Evolutionary conservation across 1,139 yeast species (phyloP).

Genomic region (Geotrichum citri-aurantii): DNA sequence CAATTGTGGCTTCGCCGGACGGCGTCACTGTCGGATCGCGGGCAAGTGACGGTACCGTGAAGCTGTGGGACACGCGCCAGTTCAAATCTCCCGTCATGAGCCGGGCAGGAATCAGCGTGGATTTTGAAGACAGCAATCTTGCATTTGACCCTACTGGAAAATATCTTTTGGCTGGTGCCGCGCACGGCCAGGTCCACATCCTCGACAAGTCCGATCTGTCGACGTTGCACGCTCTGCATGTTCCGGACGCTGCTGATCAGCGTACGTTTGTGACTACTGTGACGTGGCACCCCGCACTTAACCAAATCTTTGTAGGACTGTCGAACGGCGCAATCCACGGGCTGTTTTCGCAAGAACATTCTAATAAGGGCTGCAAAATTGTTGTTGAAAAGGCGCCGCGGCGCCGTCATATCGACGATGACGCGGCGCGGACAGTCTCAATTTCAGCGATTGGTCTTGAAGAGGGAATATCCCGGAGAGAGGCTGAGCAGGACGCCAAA

Average conservation of each 20-base stretch:
- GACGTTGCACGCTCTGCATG: slow-evolving; percentile 26
- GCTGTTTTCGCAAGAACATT: slow-evolving; percentile 35
- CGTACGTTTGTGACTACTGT: slow-evolving; percentile 26
- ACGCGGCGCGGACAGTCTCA: slow-evolving; percentile 29
- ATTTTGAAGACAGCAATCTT: slow-evolving; percentile 25
- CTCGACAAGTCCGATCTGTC: slow-evolving; percentile 37
- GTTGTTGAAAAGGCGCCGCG: slow-evolving; percentile 36
- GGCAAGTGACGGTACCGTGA: slow-evolving; percentile 31
- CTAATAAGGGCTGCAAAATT: slow-evolving; percentile 36
- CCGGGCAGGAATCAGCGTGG: slow-evolving; percentile 25
- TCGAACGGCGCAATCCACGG: slow-evolving; percentile 32
- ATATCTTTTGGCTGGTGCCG: slow-evolving; percentile 28
- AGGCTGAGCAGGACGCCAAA: slow-evolving; percentile 14
- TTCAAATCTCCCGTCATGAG: slow-evolving; percentile 33
- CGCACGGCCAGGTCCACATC: slow-evolving; percentile 29
- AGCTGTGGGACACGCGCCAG: slow-evolving; percentile 38
- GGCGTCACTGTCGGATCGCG: slow-evolving; percentile 27
- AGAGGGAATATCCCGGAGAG: slow-evolving; percentile 15
- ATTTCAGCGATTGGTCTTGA: slow-evolving; percentile 30
- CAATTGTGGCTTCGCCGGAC: slow-evolving; percentile 18
- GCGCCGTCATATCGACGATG: slow-evolving; percentile 37
- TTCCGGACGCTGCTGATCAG: not conserved
- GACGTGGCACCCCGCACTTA: slow-evolving; percentile 31
- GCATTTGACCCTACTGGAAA: slow-evolving; percentile 30
- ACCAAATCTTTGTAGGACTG: slow-evolving; percentile 39